A percentile compares a stretch with the other conserved stretches of the same genome.
These are phyloP conservation scores for Macrolepiota fuliginosa DNA, from an alignment of 768 basidiomycete species.

Conservation along the genomic window DNA sequence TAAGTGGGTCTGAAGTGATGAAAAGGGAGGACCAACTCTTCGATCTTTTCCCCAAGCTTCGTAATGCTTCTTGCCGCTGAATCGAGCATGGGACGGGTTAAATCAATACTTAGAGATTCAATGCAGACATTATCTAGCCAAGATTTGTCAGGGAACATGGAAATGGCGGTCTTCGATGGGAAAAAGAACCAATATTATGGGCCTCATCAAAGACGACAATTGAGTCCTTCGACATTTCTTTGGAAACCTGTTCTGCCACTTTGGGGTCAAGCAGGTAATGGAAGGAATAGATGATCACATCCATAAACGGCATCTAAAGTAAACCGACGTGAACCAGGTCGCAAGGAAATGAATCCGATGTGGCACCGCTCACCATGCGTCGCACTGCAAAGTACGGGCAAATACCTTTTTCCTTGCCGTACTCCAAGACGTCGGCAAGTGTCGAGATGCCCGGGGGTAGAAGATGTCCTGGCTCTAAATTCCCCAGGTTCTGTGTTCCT, in stretches of 20 bases:
- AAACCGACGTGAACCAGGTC: conserved; percentile 10
- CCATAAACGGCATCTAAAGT: conserved; percentile 87
- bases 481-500: conserved; percentile 67
- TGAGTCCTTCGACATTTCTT: conserved; percentile 95
- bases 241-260: conserved; percentile 98
- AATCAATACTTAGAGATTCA: conserved; percentile 95
- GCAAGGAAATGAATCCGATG: background rate
- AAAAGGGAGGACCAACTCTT: conserved; percentile 62
- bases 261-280: conserved; percentile 99
- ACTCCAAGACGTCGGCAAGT: conserved; percentile 85
- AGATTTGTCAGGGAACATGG: conserved; percentile 18
- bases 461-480: conserved; percentile 76
- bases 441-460: conserved; percentile 92
- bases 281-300: conserved; percentile 98
- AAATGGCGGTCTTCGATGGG: background rate
- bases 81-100: conserved; percentile 97
- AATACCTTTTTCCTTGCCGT: conserved; percentile 79
- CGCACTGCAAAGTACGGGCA: conserved; percentile 98
- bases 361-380: conserved; percentile 67
- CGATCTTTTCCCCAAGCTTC: conserved; percentile 87
- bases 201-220: conserved; percentile 99
- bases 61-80: conserved; percentile 86
- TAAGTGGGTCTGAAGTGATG: background rate
- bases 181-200: conserved; percentile 87
- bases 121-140: conserved; percentile 96